Base-by-base conservation (phyloP, 257 asterid genomes). In the Solanum piurae region DNA sequence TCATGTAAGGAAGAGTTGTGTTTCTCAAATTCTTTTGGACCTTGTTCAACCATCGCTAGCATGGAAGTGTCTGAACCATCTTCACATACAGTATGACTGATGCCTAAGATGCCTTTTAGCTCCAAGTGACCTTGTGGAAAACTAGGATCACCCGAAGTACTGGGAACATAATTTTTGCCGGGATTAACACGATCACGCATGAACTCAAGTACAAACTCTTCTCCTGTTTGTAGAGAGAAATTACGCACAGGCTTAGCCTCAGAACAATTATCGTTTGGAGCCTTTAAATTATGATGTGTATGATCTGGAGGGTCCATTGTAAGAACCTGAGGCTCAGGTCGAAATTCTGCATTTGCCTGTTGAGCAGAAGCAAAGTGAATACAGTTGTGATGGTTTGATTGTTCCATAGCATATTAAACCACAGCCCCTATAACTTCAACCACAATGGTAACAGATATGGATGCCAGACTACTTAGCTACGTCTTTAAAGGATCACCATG, bases 171-270 rank as follows among this genome's bases (percentile, higher is more conserved):
- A 68, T 96, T 92, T 87, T 89, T 89, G 93, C 90, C 91, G 38
- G 94, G 93, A 91, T 93, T 94, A 87, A 93, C 94, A 52, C 96
- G 88, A 85, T 95, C 98, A 27, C 92, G 98, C 98, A 96, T 95
- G 91, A 96, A 96, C 88, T 96, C 98, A 52, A 95, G 94, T 74
- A 98, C 89, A 88, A 96, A 96, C 91, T 95, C 99, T 90, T 96
- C 99, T 64, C 99, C 99, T n/a, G 99, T 96, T 92, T 93, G 98
- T 88, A 96, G 93, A 55, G 99, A 95, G 93, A 87, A 95, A 90
- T 96, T 94, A 76, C 42, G 96, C 38, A 92, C 96, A 80, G 97
- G 98, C 84, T 93, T 95, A 88, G 95, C 86, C 88, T 93, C 94
- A 86, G 93, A 88, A 90, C 89, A 87, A 64, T 86, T 90, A 68